Conservation (phyloP, 1,284 basidiomycete species). For the Trichosporon faecale region DNA sequence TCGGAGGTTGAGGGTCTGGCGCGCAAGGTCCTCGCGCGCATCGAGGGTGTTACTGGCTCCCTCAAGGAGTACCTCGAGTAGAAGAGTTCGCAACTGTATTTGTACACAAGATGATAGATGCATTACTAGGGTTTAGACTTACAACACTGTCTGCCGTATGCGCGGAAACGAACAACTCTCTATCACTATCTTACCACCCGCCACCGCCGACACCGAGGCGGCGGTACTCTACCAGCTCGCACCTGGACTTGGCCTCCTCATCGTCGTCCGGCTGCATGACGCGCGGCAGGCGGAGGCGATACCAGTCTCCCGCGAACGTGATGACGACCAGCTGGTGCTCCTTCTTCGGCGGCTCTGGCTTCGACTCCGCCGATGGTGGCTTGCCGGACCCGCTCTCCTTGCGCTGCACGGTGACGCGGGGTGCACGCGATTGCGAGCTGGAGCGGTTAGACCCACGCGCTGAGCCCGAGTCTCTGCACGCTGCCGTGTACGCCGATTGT, state of each 20-base stretch:
- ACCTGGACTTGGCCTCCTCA: conserved; percentile 25
- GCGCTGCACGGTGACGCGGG: conserved; percentile 3
- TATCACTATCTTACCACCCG: conserved; percentile 35
- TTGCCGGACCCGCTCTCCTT: not conserved
- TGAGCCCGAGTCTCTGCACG: conserved; percentile 2
- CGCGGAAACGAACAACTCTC: not conserved
- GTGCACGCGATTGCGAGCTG: not conserved
- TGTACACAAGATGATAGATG: conserved; percentile 8
- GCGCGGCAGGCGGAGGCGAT: conserved; percentile 69
- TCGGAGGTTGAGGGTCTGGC: conserved; percentile 51
- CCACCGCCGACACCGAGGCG: conserved; percentile 44
- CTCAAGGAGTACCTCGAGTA: conserved; percentile 52
- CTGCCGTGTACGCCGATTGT: not conserved
- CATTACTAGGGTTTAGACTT: not conserved
- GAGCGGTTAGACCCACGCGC: not conserved
- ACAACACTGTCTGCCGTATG: not conserved
- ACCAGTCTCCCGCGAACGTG: conserved; percentile 90
- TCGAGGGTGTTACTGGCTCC: conserved; percentile 53
- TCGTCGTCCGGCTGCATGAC: conserved; percentile 16
- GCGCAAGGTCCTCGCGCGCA: conserved; percentile 50
- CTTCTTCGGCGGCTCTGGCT: conserved; percentile 2
- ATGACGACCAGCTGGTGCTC: conserved; percentile 68
- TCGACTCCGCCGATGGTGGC: not conserved
- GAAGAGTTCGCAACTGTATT: not conserved
- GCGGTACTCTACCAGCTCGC: conserved; percentile 48